Conservation (phyloP, 345 rosid genomes). For the Zanthoxylum bungeanum region DNA sequence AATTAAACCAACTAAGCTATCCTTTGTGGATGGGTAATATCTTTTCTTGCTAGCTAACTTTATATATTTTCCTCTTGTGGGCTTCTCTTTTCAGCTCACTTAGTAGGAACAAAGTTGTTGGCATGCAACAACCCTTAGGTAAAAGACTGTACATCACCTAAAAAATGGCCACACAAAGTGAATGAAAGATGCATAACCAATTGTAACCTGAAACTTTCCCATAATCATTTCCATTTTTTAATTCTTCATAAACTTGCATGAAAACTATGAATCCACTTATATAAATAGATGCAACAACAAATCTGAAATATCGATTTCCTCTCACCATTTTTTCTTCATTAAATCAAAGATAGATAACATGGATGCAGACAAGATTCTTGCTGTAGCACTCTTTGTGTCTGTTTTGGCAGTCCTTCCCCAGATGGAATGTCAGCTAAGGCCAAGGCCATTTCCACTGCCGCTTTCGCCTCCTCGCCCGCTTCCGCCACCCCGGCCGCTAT, state of each 20-base stretch:
- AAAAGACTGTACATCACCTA: slow-evolving; percentile 2
- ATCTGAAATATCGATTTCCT: neutral
- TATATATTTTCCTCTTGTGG: neutral
- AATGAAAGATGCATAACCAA: slow-evolving; percentile 9
- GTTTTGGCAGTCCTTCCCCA: slow-evolving; percentile 9
- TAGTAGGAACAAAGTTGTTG: slow-evolving; percentile 12
- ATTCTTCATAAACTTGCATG: too few species aligned
- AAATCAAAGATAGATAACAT: slow-evolving; percentile 8
- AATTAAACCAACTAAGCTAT: too few species aligned
- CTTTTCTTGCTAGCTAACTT: neutral
- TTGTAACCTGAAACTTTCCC: neutral
- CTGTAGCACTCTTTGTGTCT: slow-evolving; percentile 6
- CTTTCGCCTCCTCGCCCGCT: too few species aligned
- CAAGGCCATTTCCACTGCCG: slow-evolving; percentile 15
- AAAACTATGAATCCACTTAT: slow-evolving; percentile 19
- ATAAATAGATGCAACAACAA: slow-evolving; percentile 17
- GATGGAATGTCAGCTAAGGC: slow-evolving; percentile 1
- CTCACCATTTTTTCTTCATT: too few species aligned
- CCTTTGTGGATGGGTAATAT: too few species aligned
- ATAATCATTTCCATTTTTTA: neutral
- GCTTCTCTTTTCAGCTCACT: neutral
- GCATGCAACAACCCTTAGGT: neutral
- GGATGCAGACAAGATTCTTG: slow-evolving; percentile 14
- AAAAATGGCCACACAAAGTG: slow-evolving; percentile 5
- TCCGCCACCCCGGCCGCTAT: slow-evolving; percentile 50